These are phyloP conservation scores for Gliomastix tumulicola DNA, from an alignment of 2,329 filamentous ascomycete genomes.

Conservation along the genomic window DNA sequence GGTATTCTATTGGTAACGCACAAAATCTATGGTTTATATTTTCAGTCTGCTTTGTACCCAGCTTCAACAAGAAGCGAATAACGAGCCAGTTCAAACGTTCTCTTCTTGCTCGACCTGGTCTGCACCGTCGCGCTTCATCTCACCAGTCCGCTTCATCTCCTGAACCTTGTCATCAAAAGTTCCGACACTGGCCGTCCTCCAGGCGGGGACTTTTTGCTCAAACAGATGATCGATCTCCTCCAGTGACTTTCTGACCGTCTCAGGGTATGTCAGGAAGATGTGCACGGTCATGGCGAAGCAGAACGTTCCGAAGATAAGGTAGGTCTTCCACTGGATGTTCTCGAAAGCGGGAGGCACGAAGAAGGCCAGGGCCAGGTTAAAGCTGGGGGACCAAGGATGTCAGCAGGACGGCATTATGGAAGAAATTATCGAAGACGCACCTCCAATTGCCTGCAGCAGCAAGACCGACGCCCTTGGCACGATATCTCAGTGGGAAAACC, in stretches of 20 bases:
- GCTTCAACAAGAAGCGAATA: too few relatives aligned
- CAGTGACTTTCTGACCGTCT: conserved; percentile 40
- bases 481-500: conserved; percentile 36
- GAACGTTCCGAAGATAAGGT: conserved; percentile 35
- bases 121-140: background rate
- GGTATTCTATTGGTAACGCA: too few relatives aligned
- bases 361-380: conserved; percentile 30
- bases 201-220: conserved; percentile 4
- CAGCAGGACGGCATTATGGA: background rate
- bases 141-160: conserved; percentile 1
- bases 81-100: too few relatives aligned
- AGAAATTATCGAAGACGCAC: conserved; percentile 21
- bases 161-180: conserved; percentile 3
- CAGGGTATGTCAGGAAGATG: conserved; percentile 37
- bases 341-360: conserved; percentile 28
- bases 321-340: conserved; percentile 41
- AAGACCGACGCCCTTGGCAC: conserved; percentile 46
- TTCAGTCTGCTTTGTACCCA: too few relatives aligned
- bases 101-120: background rate
- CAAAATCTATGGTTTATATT: too few relatives aligned
- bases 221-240: conserved; percentile 53
- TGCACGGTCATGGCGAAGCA: conserved; percentile 34
- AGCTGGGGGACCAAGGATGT: too few relatives aligned
- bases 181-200: background rate
- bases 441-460: conserved; percentile 37